A percentile compares a stretch with the other conserved stretches of the same genome.
Evolutionary conservation across 2,329 filamentous ascomycete genomes (phyloP).

Genomic region (Colletotrichum costaricense): DNA sequence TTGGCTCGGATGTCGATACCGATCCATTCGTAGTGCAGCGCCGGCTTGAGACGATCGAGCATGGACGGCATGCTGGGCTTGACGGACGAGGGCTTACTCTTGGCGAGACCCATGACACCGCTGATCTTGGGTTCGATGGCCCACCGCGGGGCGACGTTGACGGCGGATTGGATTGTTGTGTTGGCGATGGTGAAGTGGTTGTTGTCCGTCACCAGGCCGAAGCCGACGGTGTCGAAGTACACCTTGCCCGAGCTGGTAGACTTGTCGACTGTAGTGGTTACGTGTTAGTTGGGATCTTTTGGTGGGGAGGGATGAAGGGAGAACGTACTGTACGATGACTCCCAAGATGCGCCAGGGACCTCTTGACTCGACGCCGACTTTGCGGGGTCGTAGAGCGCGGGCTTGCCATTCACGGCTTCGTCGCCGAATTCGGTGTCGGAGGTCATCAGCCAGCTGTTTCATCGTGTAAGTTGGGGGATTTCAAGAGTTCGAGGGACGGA

Average conservation of each 20-base stretch:
- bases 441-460: constrained; percentile 40
- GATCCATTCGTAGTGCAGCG: constrained; percentile 56
- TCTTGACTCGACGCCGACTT: constrained; percentile 55
- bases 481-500: background rate
- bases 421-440: constrained; percentile 42
- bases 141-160: constrained; percentile 53
- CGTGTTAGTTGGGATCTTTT: background rate
- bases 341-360: constrained; percentile 59
- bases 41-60: constrained; percentile 55
- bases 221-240: constrained; percentile 60
- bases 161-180: constrained; percentile 62
- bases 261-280: constrained; percentile 51
- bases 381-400: constrained; percentile 56
- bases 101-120: constrained; percentile 65
- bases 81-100: constrained; percentile 57
- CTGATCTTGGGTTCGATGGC: constrained; percentile 56
- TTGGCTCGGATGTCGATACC: constrained; percentile 56
- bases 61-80: constrained; percentile 55
- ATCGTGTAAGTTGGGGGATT: background rate
- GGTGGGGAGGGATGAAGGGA: constrained; percentile 40
- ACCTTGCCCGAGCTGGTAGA: constrained; percentile 58
- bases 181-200: constrained; percentile 52
- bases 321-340: constrained; percentile 59
- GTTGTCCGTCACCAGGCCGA: constrained; percentile 46
- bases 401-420: constrained; percentile 50